Evolutionary conservation across 116 monocot genomes (phyloP), one percentile per base, ranked within the genome.

Genomic region (Cymodocea nodosa): DNA sequence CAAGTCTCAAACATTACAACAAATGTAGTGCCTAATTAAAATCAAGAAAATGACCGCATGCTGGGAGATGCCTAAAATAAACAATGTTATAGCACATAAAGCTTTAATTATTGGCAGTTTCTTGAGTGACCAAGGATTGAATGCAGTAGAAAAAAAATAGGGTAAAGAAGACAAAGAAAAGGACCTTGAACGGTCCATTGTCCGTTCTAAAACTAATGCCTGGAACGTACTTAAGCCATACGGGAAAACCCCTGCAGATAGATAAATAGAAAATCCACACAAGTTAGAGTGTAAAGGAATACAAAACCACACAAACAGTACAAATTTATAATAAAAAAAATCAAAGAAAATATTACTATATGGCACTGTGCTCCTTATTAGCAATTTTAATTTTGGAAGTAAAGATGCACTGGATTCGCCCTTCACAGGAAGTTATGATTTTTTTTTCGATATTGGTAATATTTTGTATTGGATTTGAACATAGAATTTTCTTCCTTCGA

Each of bases 141-240:
- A 65, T 20, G 13, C 14, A 10, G 53, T 6, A 69, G 35, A 54
- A 68, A 65, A 59, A 4, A 2, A 36, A 12, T 6, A 50, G 18
- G 55, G 15, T 5, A 62, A 53, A 16, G 56, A 25, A 52, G 11
- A 36, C 9, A 44, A 49, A 17, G 60, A 56, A 70, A 40, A 14
- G 34, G 24, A 89, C 98, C 98, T 98, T 98, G 75, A 92, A 98
- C 40, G 98, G 98, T 59, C 81, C 89, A 56, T 98, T 98, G 63
- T 98, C 92, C 23, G 98, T 98, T 81, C 98, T 92, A 80, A 98
- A 98, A 80, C 92, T 92, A 71, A 98, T 86, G 44, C 98, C 92
- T 55, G 98, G 89, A 52, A 98, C 86, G 81, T 92, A 98, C 71
- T 98, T 98, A 60, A 98, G 78, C 98, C 98, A 98, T 76, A 98